Percentiles rank a stretch among this genome's conserved stretches.
Evolutionary conservation across 306 rosid genomes (phyloP).

Genomic region (Prinsepia uniflora): DNA sequence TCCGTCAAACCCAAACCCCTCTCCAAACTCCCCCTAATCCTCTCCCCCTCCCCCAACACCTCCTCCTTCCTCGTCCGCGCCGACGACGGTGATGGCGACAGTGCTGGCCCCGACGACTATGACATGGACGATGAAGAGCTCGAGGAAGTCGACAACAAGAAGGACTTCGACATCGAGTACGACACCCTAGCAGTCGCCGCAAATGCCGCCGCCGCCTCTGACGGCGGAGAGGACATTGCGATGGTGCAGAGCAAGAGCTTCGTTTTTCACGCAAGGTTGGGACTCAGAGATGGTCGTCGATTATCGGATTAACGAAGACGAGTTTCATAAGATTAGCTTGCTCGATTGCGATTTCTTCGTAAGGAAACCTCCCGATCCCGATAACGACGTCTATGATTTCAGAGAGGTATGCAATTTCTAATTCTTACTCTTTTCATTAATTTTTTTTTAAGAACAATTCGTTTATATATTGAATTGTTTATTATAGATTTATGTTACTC

Average conservation of each 20-base stretch:
- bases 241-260: conserved; percentile 62
- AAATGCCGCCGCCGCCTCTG: conserved; percentile 15
- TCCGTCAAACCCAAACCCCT: conserved; percentile 29
- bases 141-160: conserved; percentile 83
- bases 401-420: conserved; percentile 53
- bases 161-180: conserved; percentile 92
- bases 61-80: conserved; percentile 51
- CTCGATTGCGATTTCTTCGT: conserved; percentile 82
- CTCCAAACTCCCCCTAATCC: conserved; percentile 4
- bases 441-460: background rate
- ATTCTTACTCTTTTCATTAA: background rate
- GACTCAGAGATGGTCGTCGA: conserved; percentile 77
- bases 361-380: conserved; percentile 85
- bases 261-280: conserved; percentile 70
- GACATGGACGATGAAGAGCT: conserved; percentile 83
- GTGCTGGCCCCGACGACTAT: conserved; percentile 64
- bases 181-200: conserved; percentile 39
- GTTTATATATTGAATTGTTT: background rate
- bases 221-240: conserved; percentile 48
- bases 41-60: conserved; percentile 25
- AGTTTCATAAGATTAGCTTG: conserved; percentile 80
- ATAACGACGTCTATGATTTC: conserved; percentile 80
- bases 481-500: conserved; percentile 89
- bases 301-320: conserved; percentile 79
- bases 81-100: conserved; percentile 65